These are phyloP conservation scores for Alternaria conjuncta DNA, from an alignment of 2,329 filamentous ascomycete genomes.

Conservation along the genomic window DNA sequence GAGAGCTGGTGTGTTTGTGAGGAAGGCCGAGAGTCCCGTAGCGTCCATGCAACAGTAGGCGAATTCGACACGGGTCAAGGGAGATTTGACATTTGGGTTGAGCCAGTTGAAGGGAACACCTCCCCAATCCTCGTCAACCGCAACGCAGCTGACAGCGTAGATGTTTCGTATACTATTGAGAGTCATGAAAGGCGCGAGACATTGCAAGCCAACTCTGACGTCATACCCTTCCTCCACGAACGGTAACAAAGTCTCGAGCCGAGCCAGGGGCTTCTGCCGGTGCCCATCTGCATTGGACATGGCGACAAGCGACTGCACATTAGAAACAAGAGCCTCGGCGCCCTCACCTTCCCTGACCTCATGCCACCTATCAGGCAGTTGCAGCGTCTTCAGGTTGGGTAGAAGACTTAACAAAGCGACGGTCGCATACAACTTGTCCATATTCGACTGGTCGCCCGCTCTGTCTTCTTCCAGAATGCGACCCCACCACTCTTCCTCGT, in stretches of 20 bases:
- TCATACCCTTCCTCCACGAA: constrained; percentile 42
- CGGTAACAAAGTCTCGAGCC: constrained; percentile 37
- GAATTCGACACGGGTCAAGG: constrained; percentile 38
- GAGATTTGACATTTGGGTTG: constrained; percentile 23
- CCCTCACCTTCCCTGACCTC: constrained; percentile 27
- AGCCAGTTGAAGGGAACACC: constrained; percentile 40
- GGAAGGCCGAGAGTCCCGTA: constrained; percentile 28
- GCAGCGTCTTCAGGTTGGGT: constrained; percentile 39
- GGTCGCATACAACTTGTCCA: constrained; percentile 29
- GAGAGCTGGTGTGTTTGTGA: constrained; percentile 35
- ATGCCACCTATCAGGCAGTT: constrained; percentile 37
- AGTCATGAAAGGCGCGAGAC: constrained; percentile 36
- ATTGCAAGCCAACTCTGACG: constrained; percentile 34
- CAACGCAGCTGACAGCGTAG: constrained; percentile 40
- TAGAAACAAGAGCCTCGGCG: constrained; percentile 23
- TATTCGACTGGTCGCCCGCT: constrained; percentile 9
- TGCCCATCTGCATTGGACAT: constrained; percentile 22
- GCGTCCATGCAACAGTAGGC: constrained; percentile 43
- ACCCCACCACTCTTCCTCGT: constrained; percentile 37
- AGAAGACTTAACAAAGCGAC: constrained; percentile 36
- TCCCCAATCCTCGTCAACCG: constrained; percentile 40
- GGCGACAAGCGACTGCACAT: constrained; percentile 20
- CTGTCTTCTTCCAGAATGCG: constrained; percentile 33
- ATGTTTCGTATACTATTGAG: constrained; percentile 35
- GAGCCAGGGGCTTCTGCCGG: constrained; percentile 23